Base-by-base conservation (phyloP, 352 stramenopile genomes). In the Phytophthora constricta region DNA sequence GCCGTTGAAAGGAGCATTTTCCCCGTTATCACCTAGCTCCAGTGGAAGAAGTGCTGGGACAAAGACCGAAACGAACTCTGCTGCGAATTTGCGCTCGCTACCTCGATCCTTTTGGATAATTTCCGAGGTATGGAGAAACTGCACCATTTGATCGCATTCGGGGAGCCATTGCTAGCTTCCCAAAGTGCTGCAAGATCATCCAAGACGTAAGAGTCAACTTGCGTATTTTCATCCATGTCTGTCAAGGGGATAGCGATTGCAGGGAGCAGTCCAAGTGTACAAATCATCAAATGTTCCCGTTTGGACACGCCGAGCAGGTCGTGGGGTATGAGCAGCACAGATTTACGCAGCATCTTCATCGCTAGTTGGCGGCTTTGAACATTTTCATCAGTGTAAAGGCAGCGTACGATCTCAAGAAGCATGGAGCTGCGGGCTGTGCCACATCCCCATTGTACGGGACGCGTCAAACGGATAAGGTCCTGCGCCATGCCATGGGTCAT, bases 381-480 rank as follows among this genome's bases (percentile, higher is more conserved):
- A 1, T 16, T 41, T 31, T 68, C 53, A 26, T 58, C 37, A 13
- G 41, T 39, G 53, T 83, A 66, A 10, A 74, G 23, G 39, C 71
- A 84, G 48, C 79, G 72, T 13, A 80, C 70, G 3, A 92, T 45
- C 10, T 86, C 76, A 22, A 73, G 65, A 14, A 92, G 43, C 0
- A 91, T 57, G 0, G 84, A 90, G 33, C 76, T 83, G 23, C 55
- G 62, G 69, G 80, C 19, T 56, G 22, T 47, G 46, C 41, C 19
- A 48, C 62, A 28, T 26, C 49, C 57, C 84, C 84, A 90, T 48
- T 87, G 78, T 17, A 42, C 27, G 3, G 84, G 84, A n/a, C 77
- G 76, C 33, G 83, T 91, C 55, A 47, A 72, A 5, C 73, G 39
- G 19, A 91, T 54, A 19, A 91, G 50, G 25, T 90, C 78, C 19